Evolutionary conservation across 2,329 filamentous ascomycete genomes (phyloP), one percentile per base, ranked within the genome.

Genomic region (Alternaria postmessia): DNA sequence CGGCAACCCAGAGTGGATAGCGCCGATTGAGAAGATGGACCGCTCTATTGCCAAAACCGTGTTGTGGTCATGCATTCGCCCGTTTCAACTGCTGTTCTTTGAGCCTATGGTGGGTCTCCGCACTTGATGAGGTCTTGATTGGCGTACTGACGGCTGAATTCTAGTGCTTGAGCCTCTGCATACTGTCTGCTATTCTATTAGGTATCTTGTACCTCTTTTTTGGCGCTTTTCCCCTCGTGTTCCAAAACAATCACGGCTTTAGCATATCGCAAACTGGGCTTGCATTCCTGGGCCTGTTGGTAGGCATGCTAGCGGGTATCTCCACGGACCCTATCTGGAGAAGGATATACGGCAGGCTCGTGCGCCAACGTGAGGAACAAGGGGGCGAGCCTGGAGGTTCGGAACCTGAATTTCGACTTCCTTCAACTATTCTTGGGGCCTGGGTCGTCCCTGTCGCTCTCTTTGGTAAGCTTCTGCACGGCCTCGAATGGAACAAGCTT

Each of bases 181-280:
- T 95, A 22, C 91, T 94, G 69, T 92, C 91, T 1, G 92, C 93
- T 39, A 87, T 97, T 54, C 82, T 97, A n/a, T 83, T 97, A 7
- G 94, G 93, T 5, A 90, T 96, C 44, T 81, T 97, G 3, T 97
- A 97, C 75, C 87, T 97, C 39, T 96, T 96, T 82, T 96, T 96
- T 75, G 93, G 93, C 20, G 93, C 93, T 0, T 96, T 97, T 71
- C 87, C 90, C 5, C 81, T 96, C 44, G 88, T 97, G 16, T 97
- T 97, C 73, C 77, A 83, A 26, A 86, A 84, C 44, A 88, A 91
- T 47, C 90, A 96, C 75, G 88, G 86, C 20, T 93, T 97, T 81
- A 88, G 87, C 54, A 81, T 93, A 11, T 95, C 90, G 84, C 91
- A 96, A 78, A 83, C 87, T 11, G 94, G 93, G n/a, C 80, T 95